phyloP scores from a whole-genome alignment of 1,139 yeast genomes.

The Yamadazyma sp. region DNA sequence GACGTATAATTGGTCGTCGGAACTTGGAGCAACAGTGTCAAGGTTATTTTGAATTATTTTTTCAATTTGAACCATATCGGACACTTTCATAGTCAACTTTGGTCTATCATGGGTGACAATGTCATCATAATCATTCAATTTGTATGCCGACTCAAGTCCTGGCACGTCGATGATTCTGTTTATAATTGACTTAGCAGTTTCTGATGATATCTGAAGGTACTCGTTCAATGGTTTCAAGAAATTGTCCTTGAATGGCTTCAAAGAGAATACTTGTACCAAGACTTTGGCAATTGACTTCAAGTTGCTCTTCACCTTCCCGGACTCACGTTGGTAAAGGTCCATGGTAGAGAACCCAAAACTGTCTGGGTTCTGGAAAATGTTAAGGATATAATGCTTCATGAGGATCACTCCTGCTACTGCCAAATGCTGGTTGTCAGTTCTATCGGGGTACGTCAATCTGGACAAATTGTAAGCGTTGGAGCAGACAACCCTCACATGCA shows the following conservation, averaged over 20 bases:
- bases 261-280: slow-evolving; percentile 62
- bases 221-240: slow-evolving; percentile 82
- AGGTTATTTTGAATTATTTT: slow-evolving; percentile 55
- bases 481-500: slow-evolving; percentile 51
- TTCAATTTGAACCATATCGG: slow-evolving; percentile 64
- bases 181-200: slow-evolving; percentile 45
- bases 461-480: slow-evolving; percentile 33
- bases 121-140: slow-evolving; percentile 69
- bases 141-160: slow-evolving; percentile 60
- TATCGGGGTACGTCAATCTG: slow-evolving; percentile 50
- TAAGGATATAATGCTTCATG: slow-evolving; percentile 61
- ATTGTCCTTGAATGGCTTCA: slow-evolving; percentile 70
- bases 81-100: slow-evolving; percentile 56
- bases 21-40: slow-evolving; percentile 48
- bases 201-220: slow-evolving; percentile 54
- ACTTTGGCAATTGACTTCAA: slow-evolving; percentile 60
- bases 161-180: slow-evolving; percentile 52
- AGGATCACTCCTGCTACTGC: slow-evolving; percentile 71
- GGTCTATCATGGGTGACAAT: slow-evolving; percentile 69
- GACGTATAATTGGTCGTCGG: slow-evolving; percentile 57
- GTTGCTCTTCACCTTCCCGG: slow-evolving; percentile 42
- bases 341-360: slow-evolving; percentile 48
- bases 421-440: slow-evolving; percentile 52
- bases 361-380: slow-evolving; percentile 70
- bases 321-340: slow-evolving; percentile 33